Evolutionary conservation across 306 rosid species (phyloP).

Genomic region (Cajanus cajan): DNA sequence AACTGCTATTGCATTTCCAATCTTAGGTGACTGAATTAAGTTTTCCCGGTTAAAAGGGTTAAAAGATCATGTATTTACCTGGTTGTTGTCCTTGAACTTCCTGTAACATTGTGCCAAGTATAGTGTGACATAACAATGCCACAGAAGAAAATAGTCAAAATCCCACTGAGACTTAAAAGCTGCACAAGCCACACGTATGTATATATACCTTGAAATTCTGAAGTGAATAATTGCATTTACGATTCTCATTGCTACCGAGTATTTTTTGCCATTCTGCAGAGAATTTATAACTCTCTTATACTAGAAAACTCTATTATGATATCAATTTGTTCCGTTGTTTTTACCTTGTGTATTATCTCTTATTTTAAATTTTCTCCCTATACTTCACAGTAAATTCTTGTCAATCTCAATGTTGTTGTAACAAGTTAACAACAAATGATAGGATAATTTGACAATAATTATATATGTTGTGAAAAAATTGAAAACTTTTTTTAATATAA

Average conservation of each 20-base stretch:
- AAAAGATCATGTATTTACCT: constrained; percentile 49
- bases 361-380: not conserved
- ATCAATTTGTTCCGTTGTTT: too few relatives aligned
- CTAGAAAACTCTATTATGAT: not conserved
- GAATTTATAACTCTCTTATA: not conserved
- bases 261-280: not conserved
- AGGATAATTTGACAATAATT: not conserved
- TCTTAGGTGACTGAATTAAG: constrained; percentile 12
- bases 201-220: constrained; percentile 16
- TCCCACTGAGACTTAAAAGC: constrained; percentile 81
- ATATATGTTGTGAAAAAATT: not conserved
- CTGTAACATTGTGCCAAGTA: constrained; percentile 88
- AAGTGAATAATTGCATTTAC: not conserved
- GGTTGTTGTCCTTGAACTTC: constrained; percentile 85
- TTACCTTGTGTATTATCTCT: too few relatives aligned
- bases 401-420: too few relatives aligned
- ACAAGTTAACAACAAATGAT: not conserved
- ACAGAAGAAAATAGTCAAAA: constrained; percentile 83
- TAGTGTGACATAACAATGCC: constrained; percentile 90
- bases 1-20: not conserved
- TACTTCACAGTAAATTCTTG: too few relatives aligned
- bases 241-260: not conserved
- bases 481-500: too few relatives aligned
- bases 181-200: constrained; percentile 37
- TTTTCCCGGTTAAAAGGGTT: not conserved